Conservation (phyloP, 352 stramenopile species). For the Thalassiosira oceanica region DNA sequence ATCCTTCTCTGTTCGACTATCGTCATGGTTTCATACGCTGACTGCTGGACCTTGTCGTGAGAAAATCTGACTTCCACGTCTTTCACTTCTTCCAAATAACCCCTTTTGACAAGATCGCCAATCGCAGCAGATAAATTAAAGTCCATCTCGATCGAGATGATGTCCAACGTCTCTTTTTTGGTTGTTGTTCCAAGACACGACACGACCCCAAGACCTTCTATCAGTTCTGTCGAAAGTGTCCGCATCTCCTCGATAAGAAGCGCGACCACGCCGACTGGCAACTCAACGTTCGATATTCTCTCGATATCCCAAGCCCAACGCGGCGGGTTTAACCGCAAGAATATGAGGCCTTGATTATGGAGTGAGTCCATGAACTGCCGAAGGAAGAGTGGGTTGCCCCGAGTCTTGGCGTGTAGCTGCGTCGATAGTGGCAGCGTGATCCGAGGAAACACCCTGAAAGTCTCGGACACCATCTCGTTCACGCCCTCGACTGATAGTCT, state of each 20-base stretch:
- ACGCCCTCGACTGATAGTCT: constrained; percentile 15
- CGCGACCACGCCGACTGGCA: constrained; percentile 25
- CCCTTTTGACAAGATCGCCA: constrained; percentile 7
- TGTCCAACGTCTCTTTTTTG: constrained; percentile 11
- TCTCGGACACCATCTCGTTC: constrained; percentile 35
- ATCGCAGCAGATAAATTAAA: constrained; percentile 8
- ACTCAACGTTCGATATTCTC: constrained; percentile 17
- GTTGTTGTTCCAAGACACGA: constrained; percentile 29
- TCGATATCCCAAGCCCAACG: constrained; percentile 9
- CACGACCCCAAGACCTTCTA: constrained; percentile 25
- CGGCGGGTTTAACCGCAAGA: neutral
- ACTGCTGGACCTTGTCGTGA: constrained; percentile 41
- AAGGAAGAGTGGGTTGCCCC: constrained; percentile 22
- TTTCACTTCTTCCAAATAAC: constrained; percentile 1
- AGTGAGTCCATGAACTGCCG: neutral
- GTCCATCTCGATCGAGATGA: constrained; percentile 25
- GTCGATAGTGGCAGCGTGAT: constrained; percentile 24
- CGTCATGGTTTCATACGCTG: constrained; percentile 17
- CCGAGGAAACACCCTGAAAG: constrained; percentile 33
- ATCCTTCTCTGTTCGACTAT: neutral
- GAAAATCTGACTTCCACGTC: constrained; percentile 14
- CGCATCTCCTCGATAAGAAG: constrained; percentile 32
- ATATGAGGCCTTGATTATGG: neutral
- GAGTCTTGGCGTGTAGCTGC: constrained; percentile 34
- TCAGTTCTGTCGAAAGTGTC: constrained; percentile 15